Percentiles rank a stretch among this genome's conserved stretches.
These are phyloP conservation scores for Pichia rugopelliculosa DNA, from an alignment of 805 yeast genomes.

Conservation along the genomic window DNA sequence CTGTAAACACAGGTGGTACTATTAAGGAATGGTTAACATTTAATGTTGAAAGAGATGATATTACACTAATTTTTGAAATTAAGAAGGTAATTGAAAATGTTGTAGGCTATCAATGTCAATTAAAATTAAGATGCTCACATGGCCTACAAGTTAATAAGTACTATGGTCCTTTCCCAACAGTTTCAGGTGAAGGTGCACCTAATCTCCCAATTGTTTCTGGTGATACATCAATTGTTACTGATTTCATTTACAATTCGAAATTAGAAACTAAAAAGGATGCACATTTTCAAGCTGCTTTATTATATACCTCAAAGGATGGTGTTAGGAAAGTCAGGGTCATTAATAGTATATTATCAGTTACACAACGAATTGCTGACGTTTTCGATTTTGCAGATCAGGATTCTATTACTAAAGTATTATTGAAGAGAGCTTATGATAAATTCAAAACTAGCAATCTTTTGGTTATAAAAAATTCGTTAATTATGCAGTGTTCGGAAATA, in stretches of 20 bases:
- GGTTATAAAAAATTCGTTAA: constrained; percentile 27
- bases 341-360: constrained; percentile 74
- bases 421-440: constrained; percentile 40
- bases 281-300: constrained; percentile 83
- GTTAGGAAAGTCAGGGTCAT: constrained; percentile 78
- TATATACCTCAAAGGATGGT: constrained; percentile 77
- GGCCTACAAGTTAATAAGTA: constrained; percentile 78
- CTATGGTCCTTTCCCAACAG: constrained; percentile 49
- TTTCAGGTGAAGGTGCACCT: constrained; percentile 28
- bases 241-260: constrained; percentile 71
- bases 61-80: constrained; percentile 51
- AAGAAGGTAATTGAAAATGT: constrained; percentile 42
- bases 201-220: constrained; percentile 23
- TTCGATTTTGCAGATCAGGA: constrained; percentile 79
- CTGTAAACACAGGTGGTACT: constrained; percentile 63
- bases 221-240: constrained; percentile 61
- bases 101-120: constrained; percentile 70
- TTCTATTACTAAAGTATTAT: constrained; percentile 44
- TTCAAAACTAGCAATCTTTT: constrained; percentile 33
- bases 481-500: constrained; percentile 42
- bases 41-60: constrained; percentile 60
- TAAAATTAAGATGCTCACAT: constrained; percentile 79
- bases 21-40: constrained; percentile 62
- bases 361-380: constrained; percentile 64
- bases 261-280: constrained; percentile 65